phyloP scores from a whole-genome alignment of 495 filamentous ascomycete species.

The Talaromyces wortmannii region DNA sequence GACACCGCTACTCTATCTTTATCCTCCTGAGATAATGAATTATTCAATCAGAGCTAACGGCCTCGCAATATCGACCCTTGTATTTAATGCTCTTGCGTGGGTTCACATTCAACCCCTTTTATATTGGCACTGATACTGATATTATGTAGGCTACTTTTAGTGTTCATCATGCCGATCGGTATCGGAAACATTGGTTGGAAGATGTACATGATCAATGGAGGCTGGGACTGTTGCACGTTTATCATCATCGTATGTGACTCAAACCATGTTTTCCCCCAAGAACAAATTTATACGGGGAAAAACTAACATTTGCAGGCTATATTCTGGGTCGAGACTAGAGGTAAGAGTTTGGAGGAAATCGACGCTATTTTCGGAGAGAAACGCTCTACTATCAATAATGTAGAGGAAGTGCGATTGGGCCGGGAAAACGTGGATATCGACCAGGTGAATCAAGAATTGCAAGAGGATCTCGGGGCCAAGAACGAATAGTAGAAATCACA shows the following conservation, averaged over 20 bases:
- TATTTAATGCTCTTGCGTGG: slow-evolving; percentile 37
- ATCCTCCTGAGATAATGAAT: slow-evolving; percentile 45
- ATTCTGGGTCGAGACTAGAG: slow-evolving; percentile 44
- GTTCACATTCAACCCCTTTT: slow-evolving; percentile 4
- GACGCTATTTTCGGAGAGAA: slow-evolving; percentile 32
- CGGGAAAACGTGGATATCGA: slow-evolving; percentile 11
- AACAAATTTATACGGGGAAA: neutral
- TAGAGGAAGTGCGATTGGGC: slow-evolving; percentile 28
- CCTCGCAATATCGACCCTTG: slow-evolving; percentile 10
- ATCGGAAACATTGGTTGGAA: slow-evolving; percentile 21
- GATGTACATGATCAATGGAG: slow-evolving; percentile 18
- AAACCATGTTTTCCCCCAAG: neutral
- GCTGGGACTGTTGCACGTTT: slow-evolving; percentile 13
- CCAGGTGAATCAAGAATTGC: slow-evolving; percentile 6
- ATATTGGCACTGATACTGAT: neutral
- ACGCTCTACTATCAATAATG: slow-evolving; percentile 30
- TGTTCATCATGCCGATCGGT: slow-evolving; percentile 44
- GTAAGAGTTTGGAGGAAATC: slow-evolving; percentile 50
- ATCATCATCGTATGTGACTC: slow-evolving; percentile 10
- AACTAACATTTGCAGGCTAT: slow-evolving; percentile 6
- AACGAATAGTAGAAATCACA: neutral
- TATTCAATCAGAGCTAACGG: slow-evolving; percentile 15
- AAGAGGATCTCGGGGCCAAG: neutral
- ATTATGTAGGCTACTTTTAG: slow-evolving; percentile 21
- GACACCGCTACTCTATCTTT: slow-evolving; percentile 52